Base-by-base conservation (phyloP, 345 rosid species). In the Heritiera littoralis region DNA sequence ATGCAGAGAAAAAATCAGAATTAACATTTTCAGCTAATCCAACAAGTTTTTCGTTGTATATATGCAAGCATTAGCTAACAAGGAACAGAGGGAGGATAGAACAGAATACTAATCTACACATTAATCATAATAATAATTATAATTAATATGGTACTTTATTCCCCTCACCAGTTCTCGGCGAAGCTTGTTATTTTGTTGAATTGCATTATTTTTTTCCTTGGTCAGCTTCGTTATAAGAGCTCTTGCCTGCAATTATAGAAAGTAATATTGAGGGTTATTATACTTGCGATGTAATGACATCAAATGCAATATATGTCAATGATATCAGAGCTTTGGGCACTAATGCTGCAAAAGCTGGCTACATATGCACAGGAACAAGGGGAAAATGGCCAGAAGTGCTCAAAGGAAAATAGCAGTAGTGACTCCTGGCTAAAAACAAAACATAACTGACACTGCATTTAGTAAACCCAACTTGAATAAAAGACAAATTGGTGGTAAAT, bases 151-250 rank as follows among this genome's bases (percentile, higher is more conserved):
- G 61, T 10, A 61, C 56, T 52, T 72, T 35, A 20, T 41, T n/a
- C 64, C 18, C 63, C 93, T 86, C 67, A 92, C 96, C 90, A 90
- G 81, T 76, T 92, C 96, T 78, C 84, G 91, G n/a, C 86, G 89
- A 79, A 92, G 89, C 85, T 84, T 88, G 82, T 61, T 83, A 80
- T 80, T 88, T 84, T 78, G 93, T 75, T 87, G 93, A 69, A 90
- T 74, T 12, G 90, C 96, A 77, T 13, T 85, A 49, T 82, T 88
- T 77, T 87, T 92, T 56, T 92, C 96, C 81, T 86, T 90, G 1
- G 87, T 89, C 85, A 92, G 84, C 89, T 89, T 89, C 48, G 88
- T 79, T 55, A 90, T 80, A 52, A 90, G 86, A 72, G 87, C 76
- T 81, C 71, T 89, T 12, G 86, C 89, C 96, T 90, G 89, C 84